Evolutionary conservation across 2,329 filamentous ascomycete species (phyloP), one percentile per base, ranked within the genome.

Genomic region (Alternaria sp.): DNA sequence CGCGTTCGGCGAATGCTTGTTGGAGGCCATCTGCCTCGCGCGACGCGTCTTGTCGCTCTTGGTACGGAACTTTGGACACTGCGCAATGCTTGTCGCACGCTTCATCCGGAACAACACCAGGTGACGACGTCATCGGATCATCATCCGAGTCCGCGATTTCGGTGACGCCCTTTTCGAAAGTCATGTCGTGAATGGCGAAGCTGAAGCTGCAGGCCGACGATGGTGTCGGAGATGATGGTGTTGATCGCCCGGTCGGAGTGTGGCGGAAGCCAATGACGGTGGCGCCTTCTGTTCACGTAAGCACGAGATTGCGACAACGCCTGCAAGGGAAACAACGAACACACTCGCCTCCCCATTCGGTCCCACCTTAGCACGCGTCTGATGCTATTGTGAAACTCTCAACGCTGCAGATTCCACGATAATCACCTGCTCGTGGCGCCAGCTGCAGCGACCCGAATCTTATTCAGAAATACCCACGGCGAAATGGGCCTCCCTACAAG

Each of bases 91-190:
- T 74, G 61, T 72, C 66, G 47, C 45, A 51, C 53, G 53, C 60
- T 55, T 61, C 57, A 54, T 62, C 60, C 30, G 63, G 37, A 67
- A 61, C 60, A 30, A 49, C 45, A 57, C 59, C 45, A 33, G 74
- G 75, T 56, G 76, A 75, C 50, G 75, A 78, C 56, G 71, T 70
- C 63, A 77, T 62, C 2, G 61, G 70, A 66, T 78, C 76, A 7
- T 78, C 75, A 54, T 79, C 76, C 20, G 75, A 78, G 63, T 79
- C 76, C 11, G 74, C 70, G 15, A 79, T 64, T 63, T 78, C 75
- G 30, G 61, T 70, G 45, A 65, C 43, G 43, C 60, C 67, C 46
- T 65, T 57, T 8, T 28, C 64, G 45, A 72, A 14, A 26, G 69
- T 66, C 75, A 79, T 79, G 56, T 70, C 69, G 62, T 61, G 58